These are phyloP conservation scores for Auriscalpium vulgare DNA, from an alignment of 768 basidiomycete genomes.

Conservation along the genomic window DNA sequence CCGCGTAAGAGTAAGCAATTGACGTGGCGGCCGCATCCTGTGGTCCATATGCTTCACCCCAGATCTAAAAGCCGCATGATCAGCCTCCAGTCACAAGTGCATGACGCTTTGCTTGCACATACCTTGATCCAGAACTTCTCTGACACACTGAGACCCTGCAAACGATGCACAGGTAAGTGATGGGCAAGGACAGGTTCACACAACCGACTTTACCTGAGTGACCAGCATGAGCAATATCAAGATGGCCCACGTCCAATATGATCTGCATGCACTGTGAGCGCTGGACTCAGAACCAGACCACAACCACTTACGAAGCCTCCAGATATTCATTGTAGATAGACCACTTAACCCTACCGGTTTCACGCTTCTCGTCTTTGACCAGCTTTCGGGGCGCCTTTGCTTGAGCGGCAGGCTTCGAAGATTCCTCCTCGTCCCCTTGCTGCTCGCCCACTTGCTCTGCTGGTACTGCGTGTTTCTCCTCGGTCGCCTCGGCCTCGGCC, in stretches of 20 bases:
- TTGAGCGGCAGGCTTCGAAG: conserved; percentile 21
- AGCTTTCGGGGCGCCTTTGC: conserved; percentile 63
- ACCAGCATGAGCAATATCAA: conserved; percentile 41
- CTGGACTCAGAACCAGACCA: background rate
- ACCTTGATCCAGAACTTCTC: conserved; percentile 78
- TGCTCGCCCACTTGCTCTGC: conserved; percentile 8
- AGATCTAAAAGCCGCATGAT: conserved; percentile 19
- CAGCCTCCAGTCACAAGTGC: background rate
- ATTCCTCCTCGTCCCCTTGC: conserved; percentile 22
- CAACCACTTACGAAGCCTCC: conserved; percentile 55
- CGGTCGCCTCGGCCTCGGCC: conserved; percentile 39
- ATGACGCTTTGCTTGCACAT: background rate
- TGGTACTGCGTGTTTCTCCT: conserved; percentile 29
- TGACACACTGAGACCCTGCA: conserved; percentile 42
- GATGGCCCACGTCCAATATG: conserved; percentile 61
- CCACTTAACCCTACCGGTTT: conserved; percentile 80
- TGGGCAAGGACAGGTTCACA: background rate
- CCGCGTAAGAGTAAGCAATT: conserved; percentile 13
- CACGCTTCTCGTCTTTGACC: conserved; percentile 75
- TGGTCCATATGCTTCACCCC: conserved; percentile 55
- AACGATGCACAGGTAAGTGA: background rate
- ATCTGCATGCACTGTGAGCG: background rate
- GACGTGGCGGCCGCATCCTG: conserved; percentile 3
- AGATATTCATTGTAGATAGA: conserved; percentile 54
- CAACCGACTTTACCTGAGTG: conserved; percentile 20